A percentile compares a stretch with the other conserved stretches of the same genome.
These are phyloP conservation scores for Trichoderma atrobrunneum DNA, from an alignment of 2,329 filamentous ascomycete species.

Conservation along the genomic window DNA sequence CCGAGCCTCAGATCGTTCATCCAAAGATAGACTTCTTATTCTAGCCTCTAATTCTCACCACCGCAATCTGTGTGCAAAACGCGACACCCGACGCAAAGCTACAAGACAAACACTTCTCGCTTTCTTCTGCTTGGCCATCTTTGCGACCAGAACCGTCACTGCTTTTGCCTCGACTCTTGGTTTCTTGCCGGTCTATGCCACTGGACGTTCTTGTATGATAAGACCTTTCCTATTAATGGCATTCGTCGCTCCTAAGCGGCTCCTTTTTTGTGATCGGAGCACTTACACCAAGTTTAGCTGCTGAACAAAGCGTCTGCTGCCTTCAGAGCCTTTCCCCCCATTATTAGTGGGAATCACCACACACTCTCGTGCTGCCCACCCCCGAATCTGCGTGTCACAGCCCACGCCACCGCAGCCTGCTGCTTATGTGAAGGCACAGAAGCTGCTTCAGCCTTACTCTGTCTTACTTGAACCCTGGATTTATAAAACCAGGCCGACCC, in stretches of 20 bases:
- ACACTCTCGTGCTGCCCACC: constrained; percentile 13
- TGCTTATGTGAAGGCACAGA: constrained; percentile 18
- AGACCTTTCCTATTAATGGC: not conserved
- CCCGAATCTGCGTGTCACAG: constrained; percentile 14
- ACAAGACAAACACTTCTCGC: not conserved
- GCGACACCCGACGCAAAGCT: not conserved
- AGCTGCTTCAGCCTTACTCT: constrained; percentile 17
- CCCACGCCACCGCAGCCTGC: constrained; percentile 13
- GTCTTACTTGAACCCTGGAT: constrained; percentile 6
- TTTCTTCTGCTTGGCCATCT: not conserved
- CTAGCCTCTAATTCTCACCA: not conserved
- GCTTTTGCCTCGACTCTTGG: not conserved
- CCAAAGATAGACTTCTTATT: constrained; percentile 20
- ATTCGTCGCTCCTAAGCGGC: not conserved
- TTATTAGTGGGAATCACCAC: constrained; percentile 1
- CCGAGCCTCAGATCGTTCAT: constrained; percentile 19
- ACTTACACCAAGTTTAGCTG: constrained; percentile 6
- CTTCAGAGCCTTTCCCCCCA: not conserved
- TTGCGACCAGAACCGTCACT: not conserved
- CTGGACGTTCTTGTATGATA: not conserved
- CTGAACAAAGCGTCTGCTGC: not conserved
- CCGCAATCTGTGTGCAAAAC: not conserved
- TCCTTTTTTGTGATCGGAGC: not conserved
- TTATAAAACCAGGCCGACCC: constrained; percentile 7
- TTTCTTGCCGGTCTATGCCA: not conserved